Base-by-base conservation (phyloP, 805 yeast species). In the Kurtzmaniella cleridarum region DNA sequence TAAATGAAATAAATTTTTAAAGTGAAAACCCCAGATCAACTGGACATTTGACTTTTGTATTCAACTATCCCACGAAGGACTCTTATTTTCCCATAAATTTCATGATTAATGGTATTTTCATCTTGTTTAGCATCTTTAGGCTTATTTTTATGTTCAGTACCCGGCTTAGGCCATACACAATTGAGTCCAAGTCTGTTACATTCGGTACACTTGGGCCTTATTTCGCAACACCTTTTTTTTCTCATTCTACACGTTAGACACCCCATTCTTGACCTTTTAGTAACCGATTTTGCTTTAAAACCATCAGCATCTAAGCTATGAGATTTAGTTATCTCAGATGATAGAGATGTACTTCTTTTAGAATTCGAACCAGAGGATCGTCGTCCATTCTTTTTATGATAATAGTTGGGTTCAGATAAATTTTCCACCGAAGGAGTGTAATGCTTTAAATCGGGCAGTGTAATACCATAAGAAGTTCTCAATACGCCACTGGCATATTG, bases 211-310 rank as follows among this genome's bases (percentile, higher is more conserved):
- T 56, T 57, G 3, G 95, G 95, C 39, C 71, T 71, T 1, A 70
- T 63, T 53, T 85, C 93, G 51, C 86, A 83, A 47, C 95, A 85
- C 40, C 89, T 70, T 54, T 84, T 85, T 66, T 85, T 85, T 18
- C 95, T 61, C 42, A 75, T 76, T 33, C 93, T 73, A 49, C 95
- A 85, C 1, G 95, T 83, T 32, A 82, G 63, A 55, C 95, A 85
- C 0, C 95, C 95, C 69, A 71, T 68, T 50, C 86, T 68, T 13
- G 84, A 78, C 41, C 87, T 63, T 48, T 66, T 75, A n/a, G 66
- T 48, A 5, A 51, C 51, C 5, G 52, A 41, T 35, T 48, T 48
- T 32, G 32, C 36, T 20, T 8, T 20, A 5, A 20, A 5, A 5
- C 24, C 24, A 20, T 8, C 8, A 20, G 8, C 24, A 5, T 20